Evolutionary conservation across 2,329 filamentous ascomycete genomes (phyloP).

Genomic region (Pseudogymnoascus sp.): DNA sequence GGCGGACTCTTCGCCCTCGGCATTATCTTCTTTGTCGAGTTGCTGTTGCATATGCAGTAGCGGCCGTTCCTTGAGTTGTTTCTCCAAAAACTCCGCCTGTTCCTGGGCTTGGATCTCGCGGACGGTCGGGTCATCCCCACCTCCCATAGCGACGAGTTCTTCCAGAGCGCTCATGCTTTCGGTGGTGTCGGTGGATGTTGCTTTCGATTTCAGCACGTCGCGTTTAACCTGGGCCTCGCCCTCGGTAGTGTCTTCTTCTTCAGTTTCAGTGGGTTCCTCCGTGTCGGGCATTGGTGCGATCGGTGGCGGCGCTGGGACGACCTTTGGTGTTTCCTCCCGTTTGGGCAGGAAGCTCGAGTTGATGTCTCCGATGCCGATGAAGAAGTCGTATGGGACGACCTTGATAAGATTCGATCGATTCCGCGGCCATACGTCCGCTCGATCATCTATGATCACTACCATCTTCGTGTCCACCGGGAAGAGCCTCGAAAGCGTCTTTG

Average conservation of each 20-base stretch:
- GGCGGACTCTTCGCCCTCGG: constrained; percentile 35
- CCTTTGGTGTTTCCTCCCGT: constrained; percentile 44
- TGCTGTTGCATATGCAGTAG: constrained; percentile 87
- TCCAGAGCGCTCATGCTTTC: constrained; percentile 47
- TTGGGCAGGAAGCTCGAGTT: constrained; percentile 96
- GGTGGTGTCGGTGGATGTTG: constrained; percentile 8
- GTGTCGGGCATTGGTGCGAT: constrained; percentile 11
- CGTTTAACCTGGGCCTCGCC: background rate
- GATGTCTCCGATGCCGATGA: constrained; percentile 96
- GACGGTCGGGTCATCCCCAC: constrained; percentile 58
- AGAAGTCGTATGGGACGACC: constrained; percentile 93
- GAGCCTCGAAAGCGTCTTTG: constrained; percentile 81
- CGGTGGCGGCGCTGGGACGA: constrained; percentile 20
- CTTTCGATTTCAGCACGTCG: background rate
- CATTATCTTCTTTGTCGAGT: constrained; percentile 76
- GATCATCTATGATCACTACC: constrained; percentile 98
- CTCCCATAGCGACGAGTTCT: constrained; percentile 69
- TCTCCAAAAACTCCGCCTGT: constrained; percentile 79
- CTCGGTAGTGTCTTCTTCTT: background rate
- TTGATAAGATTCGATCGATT: constrained; percentile 92
- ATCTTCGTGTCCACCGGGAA: constrained; percentile 98
- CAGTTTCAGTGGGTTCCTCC: background rate
- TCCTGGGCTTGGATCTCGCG: constrained; percentile 72
- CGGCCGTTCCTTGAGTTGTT: constrained; percentile 82
- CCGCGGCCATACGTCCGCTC: constrained; percentile 87